Evolutionary conservation across 768 basidiomycete genomes (phyloP).

Genomic region (Termitomyces sp.): DNA sequence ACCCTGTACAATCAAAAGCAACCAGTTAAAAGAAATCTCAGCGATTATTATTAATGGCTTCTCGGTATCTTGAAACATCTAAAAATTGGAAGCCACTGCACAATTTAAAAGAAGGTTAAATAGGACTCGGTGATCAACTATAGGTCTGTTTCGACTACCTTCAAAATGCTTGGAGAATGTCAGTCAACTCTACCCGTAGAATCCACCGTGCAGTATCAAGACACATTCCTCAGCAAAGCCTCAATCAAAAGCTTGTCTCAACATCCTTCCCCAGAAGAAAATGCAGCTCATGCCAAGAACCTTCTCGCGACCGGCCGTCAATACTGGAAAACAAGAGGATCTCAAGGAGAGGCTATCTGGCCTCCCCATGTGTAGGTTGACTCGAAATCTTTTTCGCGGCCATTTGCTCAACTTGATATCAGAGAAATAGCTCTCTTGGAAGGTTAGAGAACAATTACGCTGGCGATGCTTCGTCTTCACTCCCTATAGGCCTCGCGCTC

Average conservation of each 20-base stretch:
- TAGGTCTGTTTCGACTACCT: not conserved
- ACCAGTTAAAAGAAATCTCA: not conserved
- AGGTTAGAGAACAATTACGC: constrained; percentile 29
- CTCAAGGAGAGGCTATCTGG: constrained; percentile 52
- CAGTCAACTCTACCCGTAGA: not conserved
- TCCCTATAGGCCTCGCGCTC: constrained; percentile 40
- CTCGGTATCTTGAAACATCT: not conserved
- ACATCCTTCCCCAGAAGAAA: constrained; percentile 37
- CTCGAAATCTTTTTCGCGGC: not conserved
- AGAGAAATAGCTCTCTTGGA: constrained; percentile 53
- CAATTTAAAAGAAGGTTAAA: constrained; percentile 2
- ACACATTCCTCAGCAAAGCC: constrained; percentile 31
- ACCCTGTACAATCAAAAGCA: not conserved
- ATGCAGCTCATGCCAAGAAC: constrained; percentile 26
- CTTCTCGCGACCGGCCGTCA: constrained; percentile 46
- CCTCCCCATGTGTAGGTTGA: constrained; percentile 43
- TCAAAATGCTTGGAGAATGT: constrained; percentile 1
- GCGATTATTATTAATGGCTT: not conserved
- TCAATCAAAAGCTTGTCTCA: constrained; percentile 43
- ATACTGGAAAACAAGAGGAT: constrained; percentile 55
- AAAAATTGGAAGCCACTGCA: not conserved
- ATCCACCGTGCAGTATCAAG: constrained; percentile 16
- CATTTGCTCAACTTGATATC: not conserved
- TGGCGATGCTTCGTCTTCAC: not conserved
- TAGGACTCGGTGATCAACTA: constrained; percentile 1